Conservation (phyloP, 768 basidiomycete species). For the Rhodotorula sphaerocarpa region DNA sequence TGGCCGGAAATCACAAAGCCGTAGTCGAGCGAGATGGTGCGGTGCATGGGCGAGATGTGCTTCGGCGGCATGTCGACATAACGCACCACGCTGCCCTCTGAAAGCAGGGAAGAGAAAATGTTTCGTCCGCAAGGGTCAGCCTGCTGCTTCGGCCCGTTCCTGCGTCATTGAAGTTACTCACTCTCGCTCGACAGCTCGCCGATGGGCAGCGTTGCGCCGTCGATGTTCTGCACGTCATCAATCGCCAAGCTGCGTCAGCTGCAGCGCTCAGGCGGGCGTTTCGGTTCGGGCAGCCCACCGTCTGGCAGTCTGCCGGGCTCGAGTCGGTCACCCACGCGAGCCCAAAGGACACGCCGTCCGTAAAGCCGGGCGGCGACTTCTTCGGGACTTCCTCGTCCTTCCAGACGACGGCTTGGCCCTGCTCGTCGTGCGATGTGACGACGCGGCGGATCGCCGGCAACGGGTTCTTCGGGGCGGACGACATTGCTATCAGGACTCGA, state of each 20-base stretch:
- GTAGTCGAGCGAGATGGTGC: slow-evolving; percentile 17
- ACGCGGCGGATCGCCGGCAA: background rate
- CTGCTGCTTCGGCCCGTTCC: no score
- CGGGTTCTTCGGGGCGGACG: background rate
- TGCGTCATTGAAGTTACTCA: background rate
- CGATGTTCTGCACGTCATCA: background rate
- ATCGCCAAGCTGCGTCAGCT: no score
- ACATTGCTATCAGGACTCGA: background rate
- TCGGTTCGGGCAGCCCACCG: no score
- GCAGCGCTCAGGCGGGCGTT: no score
- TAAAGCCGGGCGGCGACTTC: background rate
- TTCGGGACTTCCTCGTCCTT: background rate
- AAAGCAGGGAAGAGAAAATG: background rate
- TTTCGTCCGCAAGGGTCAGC: background rate
- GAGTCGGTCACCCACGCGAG: background rate
- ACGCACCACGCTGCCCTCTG: slow-evolving; percentile 7
- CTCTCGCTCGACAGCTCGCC: background rate
- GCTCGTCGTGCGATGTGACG: background rate
- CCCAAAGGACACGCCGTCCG: background rate
- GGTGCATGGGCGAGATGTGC: slow-evolving; percentile 6
- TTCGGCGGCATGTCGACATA: slow-evolving; percentile 14
- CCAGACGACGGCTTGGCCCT: background rate
- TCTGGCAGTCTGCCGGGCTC: background rate
- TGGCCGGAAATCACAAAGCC: slow-evolving; percentile 9
- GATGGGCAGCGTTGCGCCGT: background rate